Base-by-base conservation (phyloP, 2,329 filamentous ascomycete species). In the Diaporthe eres region DNA sequence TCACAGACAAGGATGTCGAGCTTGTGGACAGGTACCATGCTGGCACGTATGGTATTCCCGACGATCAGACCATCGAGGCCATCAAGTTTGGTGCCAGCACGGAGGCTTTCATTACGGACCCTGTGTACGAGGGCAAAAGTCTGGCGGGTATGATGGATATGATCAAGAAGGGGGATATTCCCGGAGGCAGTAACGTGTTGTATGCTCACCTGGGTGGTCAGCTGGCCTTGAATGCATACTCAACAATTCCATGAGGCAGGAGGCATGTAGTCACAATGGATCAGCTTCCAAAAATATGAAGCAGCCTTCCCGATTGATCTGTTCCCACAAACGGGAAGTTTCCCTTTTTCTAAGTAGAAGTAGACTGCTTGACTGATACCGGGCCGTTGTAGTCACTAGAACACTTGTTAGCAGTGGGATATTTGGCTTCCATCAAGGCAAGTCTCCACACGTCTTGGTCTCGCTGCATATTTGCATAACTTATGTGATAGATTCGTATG, bases 81-180 rank as follows among this genome's bases (percentile, higher is more conserved):
- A 94, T 95, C 81, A 89, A 89, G 82, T 92, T 93, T 80, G 92
- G 91, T 7, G 93, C 93, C 0, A 82, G 86, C 75, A 94, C 90
- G 1, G 93, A 95, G 85, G 93, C 90, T 0, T 92, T 95, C 79
- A 93, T 95, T 77, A 94, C 92, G 0, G 93, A 95, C 80, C 93
- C 93, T 0, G 93, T 95, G 1, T 95, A 95, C 80, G 93, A 94
- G 84, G 93, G 93, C 1, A 95, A 95, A 88, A 93, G 91, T 79
- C 84, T 95, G 82, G 92, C 92, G 5, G 93, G 93, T 0, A 88
- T 94, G 92, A 90, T 94, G 78, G 92, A 92, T 81, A 84, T 94
- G 85, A 90, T 94, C 25, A 88, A 85, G 77, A 90, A 88, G 70
- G 92, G 89, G 0, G 90, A 92, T 81, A 91, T 94, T 75, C 55